phyloP scores from a whole-genome alignment of 1,284 basidiomycete genomes.

The Rhodotorula glutinis region DNA sequence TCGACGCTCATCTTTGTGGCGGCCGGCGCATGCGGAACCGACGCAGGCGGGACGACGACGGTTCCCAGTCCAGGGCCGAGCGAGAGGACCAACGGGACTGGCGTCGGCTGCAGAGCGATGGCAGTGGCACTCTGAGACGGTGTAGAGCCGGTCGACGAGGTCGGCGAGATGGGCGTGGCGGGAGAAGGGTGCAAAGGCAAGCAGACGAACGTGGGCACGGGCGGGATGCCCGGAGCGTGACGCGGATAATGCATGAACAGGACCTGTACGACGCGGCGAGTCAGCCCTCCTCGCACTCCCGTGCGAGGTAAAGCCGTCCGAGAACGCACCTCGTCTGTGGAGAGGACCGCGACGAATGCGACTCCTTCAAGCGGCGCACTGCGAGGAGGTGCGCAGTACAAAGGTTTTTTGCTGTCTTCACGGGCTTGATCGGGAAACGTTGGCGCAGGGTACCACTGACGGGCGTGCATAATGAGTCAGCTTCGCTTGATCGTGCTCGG shows the following conservation, averaged over 20 bases:
- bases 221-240: not conserved
- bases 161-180: not conserved
- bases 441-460: constrained; percentile 28
- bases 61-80: not conserved
- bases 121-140: not conserved
- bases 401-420: constrained; percentile 14
- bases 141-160: too few relatives aligned
- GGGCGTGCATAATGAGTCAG: not conserved
- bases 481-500: not conserved
- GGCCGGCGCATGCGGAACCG: not conserved
- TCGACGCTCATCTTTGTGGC: not conserved
- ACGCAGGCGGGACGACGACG: not conserved
- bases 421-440: constrained; percentile 9
- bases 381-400: constrained; percentile 28
- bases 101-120: not conserved
- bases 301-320: too few relatives aligned
- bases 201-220: constrained; percentile 17
- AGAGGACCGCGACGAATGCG: constrained; percentile 34
- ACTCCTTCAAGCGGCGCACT: constrained; percentile 25
- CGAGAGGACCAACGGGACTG: not conserved
- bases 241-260: constrained; percentile 31
- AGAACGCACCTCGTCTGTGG: constrained; percentile 23
- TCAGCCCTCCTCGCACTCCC: too few relatives aligned
- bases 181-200: constrained; percentile 19
- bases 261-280: constrained; percentile 1